Percentiles rank a stretch among this genome's conserved stretches.
Conservation (phyloP, 345 rosid species). For the Euphorbia pulcherrima region DNA sequence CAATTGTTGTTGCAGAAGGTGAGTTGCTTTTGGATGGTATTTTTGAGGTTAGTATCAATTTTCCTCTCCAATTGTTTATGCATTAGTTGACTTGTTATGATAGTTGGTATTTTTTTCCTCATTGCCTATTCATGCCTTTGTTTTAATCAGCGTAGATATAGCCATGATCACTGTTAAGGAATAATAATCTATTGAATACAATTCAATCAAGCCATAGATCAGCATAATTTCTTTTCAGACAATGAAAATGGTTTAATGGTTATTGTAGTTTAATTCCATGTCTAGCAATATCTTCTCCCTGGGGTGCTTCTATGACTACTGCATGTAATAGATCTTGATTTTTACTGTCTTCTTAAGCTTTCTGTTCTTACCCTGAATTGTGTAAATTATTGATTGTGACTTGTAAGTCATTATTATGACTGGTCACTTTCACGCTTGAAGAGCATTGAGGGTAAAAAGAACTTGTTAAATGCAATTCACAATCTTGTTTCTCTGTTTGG, state of each 20-base stretch:
- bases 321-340: not conserved
- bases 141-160: not conserved
- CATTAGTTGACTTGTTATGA: not conserved
- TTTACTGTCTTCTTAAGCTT: not conserved
- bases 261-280: not conserved
- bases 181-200: not conserved
- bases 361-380: not conserved
- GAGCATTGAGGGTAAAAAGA: not conserved
- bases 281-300: not conserved
- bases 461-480: not conserved
- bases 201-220: not conserved
- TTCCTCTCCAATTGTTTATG: not conserved
- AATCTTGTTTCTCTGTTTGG: not conserved
- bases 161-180: not conserved
- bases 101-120: not conserved
- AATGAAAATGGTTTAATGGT: not conserved
- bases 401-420: not conserved
- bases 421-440: too few species aligned
- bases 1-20: constrained; percentile 90
- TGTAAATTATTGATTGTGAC: not conserved
- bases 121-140: not conserved
- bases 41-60: constrained; percentile 56
- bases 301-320: not conserved
- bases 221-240: not conserved
- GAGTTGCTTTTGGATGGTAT: constrained; percentile 71